A percentile compares a stretch with the other conserved stretches of the same genome.
phyloP scores from a whole-genome alignment of 140 eudicot genomes.

The Anethum foeniculum region DNA sequence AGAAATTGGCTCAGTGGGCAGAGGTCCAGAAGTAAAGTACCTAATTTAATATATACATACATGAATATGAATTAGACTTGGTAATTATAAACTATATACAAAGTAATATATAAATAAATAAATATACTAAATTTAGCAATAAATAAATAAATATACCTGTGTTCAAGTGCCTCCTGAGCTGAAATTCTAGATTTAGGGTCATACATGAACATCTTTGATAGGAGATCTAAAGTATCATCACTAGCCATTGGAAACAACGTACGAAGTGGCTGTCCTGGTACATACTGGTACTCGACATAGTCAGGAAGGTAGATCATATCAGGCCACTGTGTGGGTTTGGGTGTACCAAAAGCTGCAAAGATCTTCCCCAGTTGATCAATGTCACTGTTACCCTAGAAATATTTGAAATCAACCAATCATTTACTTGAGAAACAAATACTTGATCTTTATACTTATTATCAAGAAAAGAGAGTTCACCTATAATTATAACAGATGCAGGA shows the following conservation, averaged over 20 bases:
- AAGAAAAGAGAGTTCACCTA: background rate
- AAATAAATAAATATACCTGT: slow-evolving; percentile 36
- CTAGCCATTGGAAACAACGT: slow-evolving; percentile 90
- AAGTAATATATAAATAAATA: background rate
- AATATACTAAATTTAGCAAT: too few relatives aligned
- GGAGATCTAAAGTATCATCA: slow-evolving; percentile 84
- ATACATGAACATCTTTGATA: slow-evolving; percentile 83
- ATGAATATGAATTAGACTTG: slow-evolving; percentile 1
- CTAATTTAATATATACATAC: slow-evolving; percentile 22
- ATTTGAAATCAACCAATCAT: slow-evolving; percentile 5
- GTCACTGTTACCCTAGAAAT: slow-evolving; percentile 74
- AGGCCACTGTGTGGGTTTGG: slow-evolving; percentile 88
- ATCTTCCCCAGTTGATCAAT: slow-evolving; percentile 95
- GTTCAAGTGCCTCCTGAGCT: slow-evolving; percentile 90
- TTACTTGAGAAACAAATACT: background rate
- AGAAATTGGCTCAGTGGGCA: slow-evolving; percentile 77
- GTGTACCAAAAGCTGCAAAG: slow-evolving; percentile 95
- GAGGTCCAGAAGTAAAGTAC: slow-evolving; percentile 82
- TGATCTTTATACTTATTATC: background rate
- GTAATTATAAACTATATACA: background rate
- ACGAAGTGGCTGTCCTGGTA: slow-evolving; percentile 71
- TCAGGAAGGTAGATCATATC: slow-evolving; percentile 90
- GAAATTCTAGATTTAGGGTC: slow-evolving; percentile 94
- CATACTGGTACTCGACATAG: slow-evolving; percentile 85
- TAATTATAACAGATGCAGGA: background rate